Conservation (phyloP, 371 early-diverging fungal genomes). For the Mucor piriformis region DNA sequence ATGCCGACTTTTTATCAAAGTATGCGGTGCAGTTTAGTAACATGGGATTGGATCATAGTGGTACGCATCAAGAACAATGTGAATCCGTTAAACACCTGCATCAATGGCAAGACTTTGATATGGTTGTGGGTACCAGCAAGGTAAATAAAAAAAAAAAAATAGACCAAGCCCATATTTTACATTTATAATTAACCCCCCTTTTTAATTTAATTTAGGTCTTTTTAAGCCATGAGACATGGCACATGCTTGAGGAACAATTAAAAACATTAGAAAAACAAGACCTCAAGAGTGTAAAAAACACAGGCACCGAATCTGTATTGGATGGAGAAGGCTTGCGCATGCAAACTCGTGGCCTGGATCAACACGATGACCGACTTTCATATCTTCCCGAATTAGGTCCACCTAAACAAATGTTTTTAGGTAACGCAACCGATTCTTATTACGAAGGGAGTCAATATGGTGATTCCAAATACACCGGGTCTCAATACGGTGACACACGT, state of each 20-base stretch:
- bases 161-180: background rate
- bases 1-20: slow-evolving; percentile 63
- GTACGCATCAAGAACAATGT: slow-evolving; percentile 21
- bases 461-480: slow-evolving; percentile 10
- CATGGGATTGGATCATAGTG: slow-evolving; percentile 32
- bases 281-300: slow-evolving; percentile 29
- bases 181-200: background rate
- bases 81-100: slow-evolving; percentile 48
- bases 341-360: background rate
- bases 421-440: background rate
- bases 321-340: background rate
- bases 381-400: background rate
- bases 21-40: slow-evolving; percentile 58
- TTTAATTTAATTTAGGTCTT: slow-evolving; percentile 54
- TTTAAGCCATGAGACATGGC: slow-evolving; percentile 73
- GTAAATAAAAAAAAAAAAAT: slow-evolving; percentile 21
- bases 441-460: background rate
- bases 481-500: background rate
- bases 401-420: too few species aligned
- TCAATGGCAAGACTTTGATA: slow-evolving; percentile 57
- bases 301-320: background rate
- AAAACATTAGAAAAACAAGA: slow-evolving; percentile 51
- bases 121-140: slow-evolving; percentile 66
- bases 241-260: slow-evolving; percentile 64
- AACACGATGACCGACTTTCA: background rate